These are phyloP conservation scores for Pythium sukuiense DNA, from an alignment of 352 stramenopile species.

Conservation along the genomic window DNA sequence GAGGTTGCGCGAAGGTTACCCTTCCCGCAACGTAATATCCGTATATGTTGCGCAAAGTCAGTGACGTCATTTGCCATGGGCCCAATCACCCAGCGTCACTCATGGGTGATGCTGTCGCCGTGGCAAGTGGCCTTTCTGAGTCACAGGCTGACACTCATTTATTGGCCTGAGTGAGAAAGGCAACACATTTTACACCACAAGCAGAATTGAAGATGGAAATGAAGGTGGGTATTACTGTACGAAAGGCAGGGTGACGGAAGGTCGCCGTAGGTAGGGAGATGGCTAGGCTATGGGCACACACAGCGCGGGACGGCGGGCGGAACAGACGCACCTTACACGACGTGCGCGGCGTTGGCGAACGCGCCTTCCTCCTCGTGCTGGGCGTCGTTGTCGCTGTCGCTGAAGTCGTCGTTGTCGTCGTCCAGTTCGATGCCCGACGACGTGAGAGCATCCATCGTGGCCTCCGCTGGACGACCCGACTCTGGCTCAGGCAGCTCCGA, in stretches of 20 bases:
- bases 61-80: constrained; percentile 28
- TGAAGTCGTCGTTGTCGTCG: constrained; percentile 13
- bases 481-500: constrained; percentile 22
- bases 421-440: constrained; percentile 15
- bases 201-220: neutral
- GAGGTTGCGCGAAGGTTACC: constrained; percentile 25
- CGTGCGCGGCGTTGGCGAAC: constrained; percentile 29
- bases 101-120: neutral
- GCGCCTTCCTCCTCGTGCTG: constrained; percentile 26
- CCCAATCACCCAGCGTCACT: constrained; percentile 7
- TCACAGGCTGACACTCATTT: neutral
- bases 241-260: neutral
- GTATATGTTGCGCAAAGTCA: constrained; percentile 9
- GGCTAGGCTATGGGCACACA: constrained; percentile 9
- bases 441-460: constrained; percentile 11
- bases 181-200: neutral
- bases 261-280: neutral
- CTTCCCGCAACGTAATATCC: constrained; percentile 14
- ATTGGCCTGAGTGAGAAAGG: neutral
- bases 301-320: constrained; percentile 2
- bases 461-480: constrained; percentile 5
- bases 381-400: constrained; percentile 12
- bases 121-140: neutral
- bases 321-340: constrained; percentile 14
- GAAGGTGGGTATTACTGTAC: neutral